Base-by-base conservation (phyloP, 2,329 filamentous ascomycete species). In the Aureobasidium lini region DNA sequence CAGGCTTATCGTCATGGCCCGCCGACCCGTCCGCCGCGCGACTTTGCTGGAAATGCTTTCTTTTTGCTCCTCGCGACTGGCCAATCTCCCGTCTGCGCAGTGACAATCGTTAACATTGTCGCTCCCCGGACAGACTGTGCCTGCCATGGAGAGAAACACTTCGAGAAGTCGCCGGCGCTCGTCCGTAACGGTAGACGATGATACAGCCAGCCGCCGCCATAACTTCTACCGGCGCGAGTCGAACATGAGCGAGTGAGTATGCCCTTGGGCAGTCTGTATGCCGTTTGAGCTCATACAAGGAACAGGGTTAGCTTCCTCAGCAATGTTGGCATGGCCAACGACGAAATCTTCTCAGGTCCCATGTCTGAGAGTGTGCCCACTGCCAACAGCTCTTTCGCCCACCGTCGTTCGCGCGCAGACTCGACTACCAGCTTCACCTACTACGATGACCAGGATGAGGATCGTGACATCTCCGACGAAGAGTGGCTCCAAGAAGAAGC, bases 321-420 rank as follows among this genome's bases (percentile, higher is more conserved):
- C 65, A 90, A 96, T 73, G 92, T 97, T n/a, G 93, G 96, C 72
- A 97, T 99, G 94, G 93, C 94, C 18, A 90, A 95, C 54, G 90
- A 96, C 71, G 93, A 97, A 81, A 83, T 95, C 49, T 99, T 93
- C 75, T 87, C 93, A 28, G 94, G 94, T 6, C 94, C 93, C 6
- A 86, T 96, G 68, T 92, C 91, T 58, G 94, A 99, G 76, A 96
- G 91, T 70, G 83, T 99, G n/a, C 94, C 94, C 1, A 94, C 90
- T 10, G 96, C 92, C 70, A 81, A 92, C 37, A 91, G 90, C n/a
- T 88, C 90, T 34, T 99, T 99, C 71, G 86, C 85, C 49, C 92
- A 96, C 73, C 89, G 90, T 61, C 84, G 91, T 61, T 79, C 80
- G 39, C 85, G 93, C 67, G 86, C 90, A 65, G 89, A 92, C 68